Evolutionary conservation across 192 early-diverging fungal genomes (phyloP).

Genomic region (Dissophora globulifera): DNA sequence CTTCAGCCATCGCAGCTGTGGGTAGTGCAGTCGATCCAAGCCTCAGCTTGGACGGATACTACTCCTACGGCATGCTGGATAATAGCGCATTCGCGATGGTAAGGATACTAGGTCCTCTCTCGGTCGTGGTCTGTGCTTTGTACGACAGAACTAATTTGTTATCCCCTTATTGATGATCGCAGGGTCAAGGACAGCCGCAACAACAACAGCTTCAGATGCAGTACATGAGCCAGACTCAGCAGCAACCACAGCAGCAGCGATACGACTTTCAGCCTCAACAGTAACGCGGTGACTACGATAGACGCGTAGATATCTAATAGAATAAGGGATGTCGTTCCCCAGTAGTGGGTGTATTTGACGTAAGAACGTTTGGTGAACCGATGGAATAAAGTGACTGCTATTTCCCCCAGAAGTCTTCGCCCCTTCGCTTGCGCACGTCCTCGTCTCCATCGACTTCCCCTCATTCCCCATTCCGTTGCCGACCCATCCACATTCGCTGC

Average conservation of each 20-base stretch:
- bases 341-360: no score
- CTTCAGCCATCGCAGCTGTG: conserved; percentile 2
- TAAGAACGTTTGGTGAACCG: no score
- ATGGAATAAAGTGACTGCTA: no score
- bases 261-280: conserved; percentile 2
- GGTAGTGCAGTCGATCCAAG: neutral
- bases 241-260: conserved; percentile 7
- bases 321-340: no score
- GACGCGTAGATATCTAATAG: no score
- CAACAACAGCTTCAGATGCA: conserved; percentile 17
- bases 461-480: neutral
- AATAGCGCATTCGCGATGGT: conserved; percentile 24
- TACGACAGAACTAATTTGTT: no score
- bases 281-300: no score
- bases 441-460: neutral
- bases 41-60: conserved; percentile 26
- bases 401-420: no score
- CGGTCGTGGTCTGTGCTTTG: conserved; percentile 15
- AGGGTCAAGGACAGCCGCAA: neutral
- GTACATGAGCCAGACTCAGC: conserved; percentile 7
- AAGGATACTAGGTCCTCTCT: neutral
- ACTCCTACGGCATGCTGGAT: conserved; percentile 26
- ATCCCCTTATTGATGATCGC: no score
- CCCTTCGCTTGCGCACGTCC: no score
- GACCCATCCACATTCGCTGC: neutral